Evolutionary conservation across 2,329 filamentous ascomycete species (phyloP), one percentile per base, ranked within the genome.

Genomic region (Pseudodiploospora longispora): DNA sequence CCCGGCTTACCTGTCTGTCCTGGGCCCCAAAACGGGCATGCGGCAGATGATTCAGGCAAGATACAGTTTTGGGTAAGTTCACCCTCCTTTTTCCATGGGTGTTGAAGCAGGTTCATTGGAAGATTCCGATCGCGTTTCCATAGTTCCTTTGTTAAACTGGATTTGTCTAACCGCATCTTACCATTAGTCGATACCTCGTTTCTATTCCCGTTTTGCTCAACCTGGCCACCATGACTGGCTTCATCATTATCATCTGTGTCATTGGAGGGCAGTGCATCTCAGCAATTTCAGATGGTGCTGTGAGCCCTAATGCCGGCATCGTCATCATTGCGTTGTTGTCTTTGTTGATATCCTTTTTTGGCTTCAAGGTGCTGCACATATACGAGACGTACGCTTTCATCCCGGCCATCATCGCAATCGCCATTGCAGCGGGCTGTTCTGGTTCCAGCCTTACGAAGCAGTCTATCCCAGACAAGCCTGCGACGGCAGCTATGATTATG

Each of bases 11-110:
- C 63, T 83, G 28, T 71, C 71, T 36, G 79, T 74, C 0, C 60
- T 80, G 41, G 78, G 79, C 0, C 76, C 79, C 4, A 75, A 74
- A 59, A 82, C 78, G 7, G 80, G 79, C 36, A 74, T 83, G 70
- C 70, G 80, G 10, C 79, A 83, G 59, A 80, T 83, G 70, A 72
- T 83, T 6, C 77, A 80, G 51, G 79, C 80, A 4, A 68, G 80
- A 27, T 83, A 75, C 58, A 75, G 73, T 35, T 84, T 81, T 55
- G 78, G 76, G 67, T 75, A 61, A 42, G 62, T 36, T 27, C 6
- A 6, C 5, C 6, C 10, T 10, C 6, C 30, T 35, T 27, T 35
- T 30, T 46, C 19, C n/a, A 19, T 10, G n/a, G n/a, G n/a, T n/a
- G n/a, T 19, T 19, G 19, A 19, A 2, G 19, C 19, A 19, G 19